phyloP scores from a whole-genome alignment of 2,329 filamentous ascomycete genomes.

The Mycosphaerella sp. region DNA sequence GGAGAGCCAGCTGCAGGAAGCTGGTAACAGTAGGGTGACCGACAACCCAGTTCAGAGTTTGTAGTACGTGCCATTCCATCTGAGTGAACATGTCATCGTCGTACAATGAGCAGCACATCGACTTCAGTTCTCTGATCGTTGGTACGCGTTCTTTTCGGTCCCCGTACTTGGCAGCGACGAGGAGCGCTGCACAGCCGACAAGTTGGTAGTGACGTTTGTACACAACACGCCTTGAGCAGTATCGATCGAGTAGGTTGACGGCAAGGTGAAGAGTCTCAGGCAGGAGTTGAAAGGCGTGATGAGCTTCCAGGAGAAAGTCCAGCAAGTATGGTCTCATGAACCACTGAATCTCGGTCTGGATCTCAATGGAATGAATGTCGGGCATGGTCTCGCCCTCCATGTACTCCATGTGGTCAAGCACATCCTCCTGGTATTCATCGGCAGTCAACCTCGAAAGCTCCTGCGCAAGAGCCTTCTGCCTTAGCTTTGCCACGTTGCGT shows the following conservation, averaged over 20 bases:
- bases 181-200: conserved; percentile 87
- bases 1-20: conserved; percentile 80
- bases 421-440: conserved; percentile 90
- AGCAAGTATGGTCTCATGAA: conserved; percentile 98
- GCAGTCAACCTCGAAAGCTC: conserved; percentile 78
- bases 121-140: conserved; percentile 92
- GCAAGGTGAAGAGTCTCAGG: conserved; percentile 94
- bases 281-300: conserved; percentile 86
- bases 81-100: conserved; percentile 99
- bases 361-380: conserved; percentile 96
- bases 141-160: conserved; percentile 99
- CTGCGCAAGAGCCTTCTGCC: conserved; percentile 80
- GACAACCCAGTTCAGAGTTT: conserved; percentile 93
- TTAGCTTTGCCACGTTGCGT: conserved; percentile 70
- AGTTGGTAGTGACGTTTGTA: conserved; percentile 99
- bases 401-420: conserved; percentile 85
- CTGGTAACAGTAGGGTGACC: conserved; percentile 94
- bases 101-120: conserved; percentile 98
- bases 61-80: conserved; percentile 99
- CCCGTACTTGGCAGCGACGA: conserved; percentile 97
- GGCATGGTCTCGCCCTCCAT: conserved; percentile 96
- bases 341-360: conserved; percentile 99
- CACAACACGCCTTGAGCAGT: conserved; percentile 94
- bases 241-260: conserved; percentile 92
- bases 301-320: conserved; percentile 96